Conservation (phyloP, 2,329 filamentous ascomycete species). For the Pestalotiopsis sp. region DNA sequence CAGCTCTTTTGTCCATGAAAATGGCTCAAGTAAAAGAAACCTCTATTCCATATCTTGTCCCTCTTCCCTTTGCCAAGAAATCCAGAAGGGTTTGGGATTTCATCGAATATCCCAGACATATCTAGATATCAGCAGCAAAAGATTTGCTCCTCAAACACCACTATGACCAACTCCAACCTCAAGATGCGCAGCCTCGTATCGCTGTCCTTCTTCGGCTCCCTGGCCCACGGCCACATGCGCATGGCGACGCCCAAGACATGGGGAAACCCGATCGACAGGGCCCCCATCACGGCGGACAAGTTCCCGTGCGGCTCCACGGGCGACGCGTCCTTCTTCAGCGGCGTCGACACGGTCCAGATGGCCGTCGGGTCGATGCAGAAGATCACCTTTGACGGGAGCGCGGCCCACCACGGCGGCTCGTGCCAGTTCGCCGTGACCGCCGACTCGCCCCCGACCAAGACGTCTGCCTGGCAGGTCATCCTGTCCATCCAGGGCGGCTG, state of each 20-base stretch:
- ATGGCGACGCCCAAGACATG: constrained; percentile 61
- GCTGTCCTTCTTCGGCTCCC: constrained; percentile 34
- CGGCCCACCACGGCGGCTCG: constrained; percentile 71
- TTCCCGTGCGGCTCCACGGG: constrained; percentile 65
- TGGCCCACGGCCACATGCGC: constrained; percentile 63
- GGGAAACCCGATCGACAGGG: constrained; percentile 44
- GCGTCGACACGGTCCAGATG: constrained; percentile 39
- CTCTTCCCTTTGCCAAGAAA: too few relatives aligned
- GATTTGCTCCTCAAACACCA: too few relatives aligned
- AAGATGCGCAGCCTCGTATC: too few relatives aligned
- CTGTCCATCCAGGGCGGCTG: constrained; percentile 70
- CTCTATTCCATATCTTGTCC: too few relatives aligned
- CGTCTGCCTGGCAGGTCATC: constrained; percentile 67
- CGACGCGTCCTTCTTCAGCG: constrained; percentile 30
- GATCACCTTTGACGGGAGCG: constrained; percentile 58
- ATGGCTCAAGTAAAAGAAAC: too few relatives aligned
- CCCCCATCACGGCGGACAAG: constrained; percentile 55
- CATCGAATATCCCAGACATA: too few relatives aligned
- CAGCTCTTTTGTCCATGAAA: too few relatives aligned
- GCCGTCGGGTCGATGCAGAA: constrained; percentile 43
- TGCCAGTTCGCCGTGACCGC: constrained; percentile 72
- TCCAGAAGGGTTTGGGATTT: too few relatives aligned
- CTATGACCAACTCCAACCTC: too few relatives aligned
- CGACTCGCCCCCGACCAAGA: constrained; percentile 41
- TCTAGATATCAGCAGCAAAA: too few relatives aligned